Percentiles rank a stretch among this genome's conserved stretches.
Evolutionary conservation across 2,329 filamentous ascomycete species (phyloP).

Genomic region (Paecilomyces variotii): DNA sequence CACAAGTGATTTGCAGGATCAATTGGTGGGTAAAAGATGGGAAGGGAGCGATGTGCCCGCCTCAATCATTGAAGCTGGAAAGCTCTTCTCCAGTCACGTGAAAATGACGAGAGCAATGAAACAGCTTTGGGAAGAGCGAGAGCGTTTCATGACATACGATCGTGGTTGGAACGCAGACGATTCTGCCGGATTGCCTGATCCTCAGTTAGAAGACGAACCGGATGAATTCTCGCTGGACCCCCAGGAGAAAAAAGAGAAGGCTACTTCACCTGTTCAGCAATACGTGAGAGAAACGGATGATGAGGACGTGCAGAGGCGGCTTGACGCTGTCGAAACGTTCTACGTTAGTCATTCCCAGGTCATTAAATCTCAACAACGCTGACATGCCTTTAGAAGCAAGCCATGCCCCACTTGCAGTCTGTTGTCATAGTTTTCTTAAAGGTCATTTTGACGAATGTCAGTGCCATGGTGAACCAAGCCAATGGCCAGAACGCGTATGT

Average conservation of each 20-base stretch:
- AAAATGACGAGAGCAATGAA: constrained; percentile 85
- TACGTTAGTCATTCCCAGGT: constrained; percentile 59
- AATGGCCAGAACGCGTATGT: constrained; percentile 40
- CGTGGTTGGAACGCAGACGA: constrained; percentile 67
- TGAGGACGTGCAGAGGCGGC: constrained; percentile 43
- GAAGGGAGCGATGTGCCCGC: constrained; percentile 86
- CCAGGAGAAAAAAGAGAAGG: constrained; percentile 11
- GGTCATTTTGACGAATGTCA: constrained; percentile 78
- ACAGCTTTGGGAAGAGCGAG: constrained; percentile 90
- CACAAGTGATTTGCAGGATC: constrained; percentile 67
- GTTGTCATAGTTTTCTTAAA: constrained; percentile 88
- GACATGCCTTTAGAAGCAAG: constrained; percentile 49
- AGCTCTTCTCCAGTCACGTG: constrained; percentile 82
- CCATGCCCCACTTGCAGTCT: constrained; percentile 81
- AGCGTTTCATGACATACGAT: constrained; percentile 84
- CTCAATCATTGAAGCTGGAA: constrained; percentile 89
- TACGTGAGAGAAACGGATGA: constrained; percentile 25
- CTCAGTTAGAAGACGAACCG: constrained; percentile 36
- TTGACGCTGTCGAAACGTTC: constrained; percentile 69
- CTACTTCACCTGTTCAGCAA: constrained; percentile 7
- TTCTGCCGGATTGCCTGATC: constrained; percentile 20
- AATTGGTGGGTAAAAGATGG: constrained; percentile 76
- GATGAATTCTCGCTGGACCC: constrained; percentile 21
- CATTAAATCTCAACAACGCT: background rate
- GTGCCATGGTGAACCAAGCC: constrained; percentile 62